A percentile compares a stretch with the other conserved stretches of the same genome.
phyloP scores from a whole-genome alignment of 2,329 filamentous ascomycete genomes.

The Ploettnerulaceae sp. region DNA sequence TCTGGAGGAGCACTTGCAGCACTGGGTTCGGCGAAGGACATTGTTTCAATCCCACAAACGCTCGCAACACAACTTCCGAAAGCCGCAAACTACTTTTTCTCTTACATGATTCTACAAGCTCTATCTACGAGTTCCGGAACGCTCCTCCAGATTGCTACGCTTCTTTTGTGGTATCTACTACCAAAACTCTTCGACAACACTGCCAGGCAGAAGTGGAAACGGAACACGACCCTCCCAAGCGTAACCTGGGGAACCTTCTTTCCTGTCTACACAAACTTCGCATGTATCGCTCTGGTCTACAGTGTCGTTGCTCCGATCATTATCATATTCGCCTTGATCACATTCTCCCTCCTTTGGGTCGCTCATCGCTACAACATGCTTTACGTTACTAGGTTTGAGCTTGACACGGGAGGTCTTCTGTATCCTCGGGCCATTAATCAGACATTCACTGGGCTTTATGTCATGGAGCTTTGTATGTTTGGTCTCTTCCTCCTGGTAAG shows the following conservation, averaged over 20 bases:
- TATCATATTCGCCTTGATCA: constrained; percentile 87
- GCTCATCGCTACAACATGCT: constrained; percentile 96
- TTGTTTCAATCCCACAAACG: constrained; percentile 62
- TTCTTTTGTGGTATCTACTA: constrained; percentile 77
- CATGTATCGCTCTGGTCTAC: constrained; percentile 87
- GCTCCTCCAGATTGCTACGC: constrained; percentile 73
- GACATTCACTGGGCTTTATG: constrained; percentile 88
- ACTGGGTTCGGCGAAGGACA: constrained; percentile 45
- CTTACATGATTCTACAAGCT: constrained; percentile 94
- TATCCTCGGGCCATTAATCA: constrained; percentile 94
- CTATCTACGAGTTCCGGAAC: constrained; percentile 87
- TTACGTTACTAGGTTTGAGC: constrained; percentile 84
- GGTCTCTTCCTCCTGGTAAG: constrained; percentile 80
- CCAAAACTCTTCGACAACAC: constrained; percentile 81
- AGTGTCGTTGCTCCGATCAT: constrained; percentile 86
- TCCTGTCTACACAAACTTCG: constrained; percentile 93
- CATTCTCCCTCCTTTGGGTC: constrained; percentile 86
- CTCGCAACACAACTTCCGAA: constrained; percentile 77
- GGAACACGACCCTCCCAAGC: constrained; percentile 72
- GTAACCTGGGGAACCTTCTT: constrained; percentile 93
- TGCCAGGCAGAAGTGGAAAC: constrained; percentile 72
- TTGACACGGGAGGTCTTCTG: constrained; percentile 86
- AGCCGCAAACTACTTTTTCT: constrained; percentile 95
- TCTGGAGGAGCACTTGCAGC: constrained; percentile 67
- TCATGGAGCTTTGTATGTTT: constrained; percentile 87